These are phyloP conservation scores for Plantago elongata DNA, from an alignment of 257 asterid species.

Conservation along the genomic window DNA sequence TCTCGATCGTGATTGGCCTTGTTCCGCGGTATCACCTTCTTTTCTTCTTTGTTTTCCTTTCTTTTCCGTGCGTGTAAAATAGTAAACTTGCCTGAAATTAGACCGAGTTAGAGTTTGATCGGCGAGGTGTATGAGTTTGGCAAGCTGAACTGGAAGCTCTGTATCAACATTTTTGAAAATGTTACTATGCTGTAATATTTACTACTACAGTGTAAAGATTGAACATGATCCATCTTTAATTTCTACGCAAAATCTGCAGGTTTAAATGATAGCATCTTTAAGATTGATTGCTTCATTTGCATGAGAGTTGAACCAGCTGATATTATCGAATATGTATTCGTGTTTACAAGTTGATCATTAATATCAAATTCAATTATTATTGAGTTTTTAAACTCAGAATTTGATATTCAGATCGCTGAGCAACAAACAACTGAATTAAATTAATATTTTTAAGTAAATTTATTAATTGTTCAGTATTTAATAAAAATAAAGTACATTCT, in stretches of 20 bases:
- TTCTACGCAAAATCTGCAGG: neutral
- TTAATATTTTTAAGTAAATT: no score
- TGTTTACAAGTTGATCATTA: no score
- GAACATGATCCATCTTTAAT: neutral
- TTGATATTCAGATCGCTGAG: no score
- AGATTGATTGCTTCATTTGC: no score
- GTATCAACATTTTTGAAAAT: conserved; percentile 30
- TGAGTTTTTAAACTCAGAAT: no score
- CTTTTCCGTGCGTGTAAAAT: conserved; percentile 34
- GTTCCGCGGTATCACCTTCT: conserved; percentile 10
- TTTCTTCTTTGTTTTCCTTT: conserved; percentile 10
- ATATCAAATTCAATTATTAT: no score
- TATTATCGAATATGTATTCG: no score
- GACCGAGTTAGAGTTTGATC: conserved; percentile 25
- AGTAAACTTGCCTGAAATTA: conserved; percentile 29
- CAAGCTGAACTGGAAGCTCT: conserved; percentile 10
- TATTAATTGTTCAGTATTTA: no score
- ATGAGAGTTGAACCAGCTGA: no score
- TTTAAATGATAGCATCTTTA: no score
- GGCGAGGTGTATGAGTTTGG: conserved; percentile 18
- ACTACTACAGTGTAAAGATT: neutral
- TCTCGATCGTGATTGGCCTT: conserved; percentile 7
- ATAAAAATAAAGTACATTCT: no score
- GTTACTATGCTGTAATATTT: conserved; percentile 17
- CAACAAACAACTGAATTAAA: no score